These are phyloP conservation scores for Cystofilobasidium bisporidii DNA, from an alignment of 768 basidiomycete genomes.

Conservation along the genomic window DNA sequence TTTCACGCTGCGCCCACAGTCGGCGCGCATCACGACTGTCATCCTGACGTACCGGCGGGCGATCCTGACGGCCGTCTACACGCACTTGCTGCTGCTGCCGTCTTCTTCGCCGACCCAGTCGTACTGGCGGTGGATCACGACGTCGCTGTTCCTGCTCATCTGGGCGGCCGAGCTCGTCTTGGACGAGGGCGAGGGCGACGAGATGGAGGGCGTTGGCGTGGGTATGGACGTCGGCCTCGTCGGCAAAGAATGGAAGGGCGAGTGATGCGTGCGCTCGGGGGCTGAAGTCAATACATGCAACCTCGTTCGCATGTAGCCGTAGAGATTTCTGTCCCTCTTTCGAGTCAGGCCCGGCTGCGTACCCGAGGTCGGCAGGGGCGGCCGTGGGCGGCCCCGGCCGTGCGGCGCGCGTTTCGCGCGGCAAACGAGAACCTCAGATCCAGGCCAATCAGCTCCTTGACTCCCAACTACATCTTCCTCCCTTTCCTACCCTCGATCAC, in stretches of 20 bases:
- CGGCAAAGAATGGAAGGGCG: conserved; percentile 22
- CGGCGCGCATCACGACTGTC: conserved; percentile 57
- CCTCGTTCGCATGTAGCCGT: too few species aligned
- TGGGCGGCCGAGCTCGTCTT: conserved; percentile 27
- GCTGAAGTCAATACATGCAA: too few species aligned
- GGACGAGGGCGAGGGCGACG: conserved; percentile 20
- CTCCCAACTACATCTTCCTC: too few species aligned
- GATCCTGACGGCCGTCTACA: conserved; percentile 78
- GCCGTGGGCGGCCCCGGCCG: too few species aligned
- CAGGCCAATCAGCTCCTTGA: too few species aligned
- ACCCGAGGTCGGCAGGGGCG: too few species aligned
- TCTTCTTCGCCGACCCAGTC: not conserved
- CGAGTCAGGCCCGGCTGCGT: too few species aligned
- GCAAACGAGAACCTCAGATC: too few species aligned
- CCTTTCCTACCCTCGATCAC: too few species aligned
- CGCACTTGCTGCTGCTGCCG: conserved; percentile 53
- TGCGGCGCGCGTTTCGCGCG: too few species aligned
- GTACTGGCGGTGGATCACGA: conserved; percentile 18
- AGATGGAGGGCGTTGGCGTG: not conserved
- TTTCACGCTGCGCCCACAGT: not conserved
- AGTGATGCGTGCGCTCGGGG: too few species aligned
- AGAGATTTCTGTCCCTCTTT: too few species aligned
- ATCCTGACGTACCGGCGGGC: conserved; percentile 72
- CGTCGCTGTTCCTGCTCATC: conserved; percentile 21
- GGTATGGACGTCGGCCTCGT: not conserved